These are phyloP conservation scores for Physaria fendleri DNA, from an alignment of 345 rosid genomes.

Conservation along the genomic window DNA sequence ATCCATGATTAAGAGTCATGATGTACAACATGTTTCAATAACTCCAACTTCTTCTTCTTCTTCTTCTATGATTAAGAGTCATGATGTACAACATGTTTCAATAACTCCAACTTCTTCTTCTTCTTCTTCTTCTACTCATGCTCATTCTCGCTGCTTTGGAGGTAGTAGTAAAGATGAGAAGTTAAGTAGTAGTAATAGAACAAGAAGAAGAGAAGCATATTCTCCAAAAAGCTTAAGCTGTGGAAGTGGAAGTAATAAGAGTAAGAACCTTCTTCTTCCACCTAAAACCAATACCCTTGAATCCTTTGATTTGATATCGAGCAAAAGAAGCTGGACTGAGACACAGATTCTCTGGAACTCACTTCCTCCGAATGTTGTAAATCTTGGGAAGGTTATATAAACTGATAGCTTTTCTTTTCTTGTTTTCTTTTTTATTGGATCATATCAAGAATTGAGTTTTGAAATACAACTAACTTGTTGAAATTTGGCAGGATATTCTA, in stretches of 20 bases:
- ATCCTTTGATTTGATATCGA: constrained; percentile 17
- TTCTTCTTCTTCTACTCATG: constrained; percentile 14
- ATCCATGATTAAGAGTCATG: constrained; percentile 23
- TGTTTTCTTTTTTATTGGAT: too few relatives aligned
- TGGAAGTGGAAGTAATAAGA: constrained; percentile 20
- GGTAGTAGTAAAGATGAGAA: constrained; percentile 29
- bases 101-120: constrained; percentile 16
- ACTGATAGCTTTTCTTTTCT: neutral
- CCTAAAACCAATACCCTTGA: constrained; percentile 22
- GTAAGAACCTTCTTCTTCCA: constrained; percentile 18
- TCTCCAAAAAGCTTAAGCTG: constrained; percentile 24
- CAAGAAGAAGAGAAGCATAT: constrained; percentile 29
- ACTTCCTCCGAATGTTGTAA: constrained; percentile 45
- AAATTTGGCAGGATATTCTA: constrained; percentile 40
- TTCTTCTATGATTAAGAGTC: constrained; percentile 23
- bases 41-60: constrained; percentile 11
- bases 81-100: constrained; percentile 10
- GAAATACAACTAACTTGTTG: neutral
- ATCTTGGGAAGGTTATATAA: constrained; percentile 55
- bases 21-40: constrained; percentile 10
- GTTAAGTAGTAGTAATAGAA: constrained; percentile 24
- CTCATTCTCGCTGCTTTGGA: constrained; percentile 20
- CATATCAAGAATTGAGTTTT: neutral
- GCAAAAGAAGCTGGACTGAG: constrained; percentile 29
- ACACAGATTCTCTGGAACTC: constrained; percentile 43